Percentiles rank a stretch among this genome's conserved stretches.
Evolutionary conservation across 1,284 basidiomycete genomes (phyloP).

Genomic region (Marasmius fiardii): DNA sequence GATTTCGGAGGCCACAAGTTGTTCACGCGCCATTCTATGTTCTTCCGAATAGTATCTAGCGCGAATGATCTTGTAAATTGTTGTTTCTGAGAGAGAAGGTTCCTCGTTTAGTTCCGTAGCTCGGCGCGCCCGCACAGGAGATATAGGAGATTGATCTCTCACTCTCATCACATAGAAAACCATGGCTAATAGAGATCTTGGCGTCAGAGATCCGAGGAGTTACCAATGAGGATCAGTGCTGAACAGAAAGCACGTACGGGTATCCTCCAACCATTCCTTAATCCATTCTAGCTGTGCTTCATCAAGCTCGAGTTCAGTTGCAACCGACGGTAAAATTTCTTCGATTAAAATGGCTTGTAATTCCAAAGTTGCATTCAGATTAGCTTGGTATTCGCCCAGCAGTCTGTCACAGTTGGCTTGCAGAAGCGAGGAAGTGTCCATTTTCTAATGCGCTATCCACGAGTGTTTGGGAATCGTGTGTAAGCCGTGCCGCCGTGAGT

Average conservation of each 20-base stretch:
- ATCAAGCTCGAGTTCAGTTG: slow-evolving; percentile 51
- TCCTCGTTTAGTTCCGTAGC: slow-evolving; percentile 11
- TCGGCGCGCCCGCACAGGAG: slow-evolving; percentile 8
- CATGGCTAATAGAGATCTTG: slow-evolving; percentile 40
- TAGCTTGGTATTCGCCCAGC: slow-evolving; percentile 42
- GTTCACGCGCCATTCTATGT: slow-evolving; percentile 55
- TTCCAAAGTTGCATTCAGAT: slow-evolving; percentile 39
- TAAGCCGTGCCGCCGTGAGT: too few species aligned
- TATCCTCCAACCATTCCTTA: slow-evolving; percentile 59
- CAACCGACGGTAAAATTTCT: slow-evolving; percentile 56
- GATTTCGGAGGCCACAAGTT: slow-evolving; percentile 38
- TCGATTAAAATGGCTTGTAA: slow-evolving; percentile 49
- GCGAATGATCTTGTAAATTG: slow-evolving; percentile 62
- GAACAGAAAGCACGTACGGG: slow-evolving; percentile 35
- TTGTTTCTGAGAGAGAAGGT: slow-evolving; percentile 46
- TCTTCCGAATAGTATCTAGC: slow-evolving; percentile 55
- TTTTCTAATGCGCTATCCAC: background rate
- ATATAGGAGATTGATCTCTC: slow-evolving; percentile 23
- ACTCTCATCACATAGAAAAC: slow-evolving; percentile 68
- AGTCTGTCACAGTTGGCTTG: slow-evolving; percentile 37
- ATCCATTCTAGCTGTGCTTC: slow-evolving; percentile 46
- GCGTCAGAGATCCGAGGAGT: slow-evolving; percentile 13
- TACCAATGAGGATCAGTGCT: background rate
- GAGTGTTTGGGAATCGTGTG: too few species aligned
- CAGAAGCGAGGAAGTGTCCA: slow-evolving; percentile 32